Percentiles rank a stretch among this genome's conserved stretches.
These are phyloP conservation scores for Ascochyta viciae-villosae DNA, from an alignment of 2,329 filamentous ascomycete species.

Conservation along the genomic window DNA sequence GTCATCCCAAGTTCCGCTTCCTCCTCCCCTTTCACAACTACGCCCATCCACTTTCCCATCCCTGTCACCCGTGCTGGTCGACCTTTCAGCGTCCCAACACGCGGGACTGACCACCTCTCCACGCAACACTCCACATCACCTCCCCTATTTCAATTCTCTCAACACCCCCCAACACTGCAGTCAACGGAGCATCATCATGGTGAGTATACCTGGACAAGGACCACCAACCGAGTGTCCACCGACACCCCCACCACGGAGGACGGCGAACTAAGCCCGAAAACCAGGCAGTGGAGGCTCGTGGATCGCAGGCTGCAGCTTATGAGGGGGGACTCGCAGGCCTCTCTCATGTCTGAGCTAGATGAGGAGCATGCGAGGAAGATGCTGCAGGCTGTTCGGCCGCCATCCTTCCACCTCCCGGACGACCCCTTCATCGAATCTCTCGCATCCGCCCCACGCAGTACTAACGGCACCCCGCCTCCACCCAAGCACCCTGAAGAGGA, in stretches of 20 bases:
- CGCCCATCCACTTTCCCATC: slow-evolving; percentile 54
- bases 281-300: slow-evolving; percentile 15
- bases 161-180: slow-evolving; percentile 32
- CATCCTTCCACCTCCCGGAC: slow-evolving; percentile 31
- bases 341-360: slow-evolving; percentile 41
- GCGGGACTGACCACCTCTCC: slow-evolving; percentile 38
- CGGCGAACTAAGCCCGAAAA: slow-evolving; percentile 30
- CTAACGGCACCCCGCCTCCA: slow-evolving; percentile 22
- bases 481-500: slow-evolving; percentile 16
- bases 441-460: slow-evolving; percentile 5
- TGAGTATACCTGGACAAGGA: slow-evolving; percentile 54
- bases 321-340: slow-evolving; percentile 41
- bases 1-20: slow-evolving; percentile 35
- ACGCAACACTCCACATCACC: slow-evolving; percentile 43
- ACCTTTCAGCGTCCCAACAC: slow-evolving; percentile 37
- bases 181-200: slow-evolving; percentile 58
- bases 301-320: slow-evolving; percentile 23
- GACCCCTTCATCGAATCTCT: slow-evolving; percentile 22
- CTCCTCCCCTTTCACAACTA: slow-evolving; percentile 54
- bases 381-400: slow-evolving; percentile 53
- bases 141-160: slow-evolving; percentile 40
- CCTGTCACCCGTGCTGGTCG: slow-evolving; percentile 31
- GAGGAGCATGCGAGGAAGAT: slow-evolving; percentile 48
- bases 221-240: slow-evolving; percentile 17
- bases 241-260: slow-evolving; percentile 3